Evolutionary conservation across 176 grass and related monocot species (phyloP).

Genomic region (Otatea glauca): DNA sequence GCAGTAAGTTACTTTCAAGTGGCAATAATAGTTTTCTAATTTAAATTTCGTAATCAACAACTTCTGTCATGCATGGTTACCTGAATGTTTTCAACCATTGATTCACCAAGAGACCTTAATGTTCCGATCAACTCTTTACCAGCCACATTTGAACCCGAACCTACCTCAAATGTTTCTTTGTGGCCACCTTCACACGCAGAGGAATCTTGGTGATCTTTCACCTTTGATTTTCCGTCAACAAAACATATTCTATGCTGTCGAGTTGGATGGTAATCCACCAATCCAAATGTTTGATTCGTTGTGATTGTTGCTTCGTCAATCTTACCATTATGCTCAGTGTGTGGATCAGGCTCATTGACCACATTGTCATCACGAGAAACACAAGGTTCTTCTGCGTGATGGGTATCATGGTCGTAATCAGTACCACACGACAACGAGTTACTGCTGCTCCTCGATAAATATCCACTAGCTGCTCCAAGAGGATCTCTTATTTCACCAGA

Average conservation of each 20-base stretch:
- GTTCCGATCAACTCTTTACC: slow-evolving; percentile 61
- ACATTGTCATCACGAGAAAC: slow-evolving; percentile 31
- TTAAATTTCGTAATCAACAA: slow-evolving; percentile 7
- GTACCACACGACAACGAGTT: slow-evolving; percentile 38
- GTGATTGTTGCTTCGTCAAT: slow-evolving; percentile 39
- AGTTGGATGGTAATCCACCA: slow-evolving; percentile 35
- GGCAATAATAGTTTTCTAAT: background rate
- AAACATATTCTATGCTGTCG: slow-evolving; percentile 30
- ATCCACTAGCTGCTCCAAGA: slow-evolving; percentile 42
- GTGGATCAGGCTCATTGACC: slow-evolving; percentile 40
- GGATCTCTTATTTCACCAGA: slow-evolving; percentile 43
- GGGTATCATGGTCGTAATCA: slow-evolving; percentile 44
- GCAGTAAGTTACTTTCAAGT: slow-evolving; percentile 14
- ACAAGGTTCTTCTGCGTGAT: slow-evolving; percentile 45
- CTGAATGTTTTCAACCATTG: slow-evolving; percentile 94
- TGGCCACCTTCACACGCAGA: slow-evolving; percentile 30
- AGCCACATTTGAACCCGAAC: slow-evolving; percentile 42
- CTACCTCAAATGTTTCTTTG: slow-evolving; percentile 45
- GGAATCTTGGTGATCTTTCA: slow-evolving; percentile 27
- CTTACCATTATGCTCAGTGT: slow-evolving; percentile 32
- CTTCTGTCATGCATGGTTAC: slow-evolving; percentile 47
- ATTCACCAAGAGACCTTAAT: slow-evolving; percentile 76
- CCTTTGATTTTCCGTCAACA: slow-evolving; percentile 38
- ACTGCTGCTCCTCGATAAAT: slow-evolving; percentile 47
- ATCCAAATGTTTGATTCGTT: slow-evolving; percentile 35